Evolutionary conservation across 495 filamentous ascomycete species (phyloP).

Genomic region (Talaromyces trachyspermus): DNA sequence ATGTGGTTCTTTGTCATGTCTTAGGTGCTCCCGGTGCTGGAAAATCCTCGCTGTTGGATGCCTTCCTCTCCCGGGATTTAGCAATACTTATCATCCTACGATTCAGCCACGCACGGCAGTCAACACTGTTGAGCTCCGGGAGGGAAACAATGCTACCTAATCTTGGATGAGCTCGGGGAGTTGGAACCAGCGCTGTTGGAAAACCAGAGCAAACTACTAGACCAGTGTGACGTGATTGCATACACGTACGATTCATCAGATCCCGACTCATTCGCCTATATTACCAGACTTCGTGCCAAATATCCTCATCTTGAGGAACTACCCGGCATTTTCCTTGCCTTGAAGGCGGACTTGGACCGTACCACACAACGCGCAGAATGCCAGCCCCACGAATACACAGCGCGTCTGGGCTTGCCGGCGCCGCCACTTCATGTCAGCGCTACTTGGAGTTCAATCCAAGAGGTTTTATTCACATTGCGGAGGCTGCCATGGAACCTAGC

Average conservation of each 20-base stretch:
- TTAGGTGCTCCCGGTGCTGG: constrained; percentile 75
- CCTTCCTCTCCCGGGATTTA: constrained; percentile 87
- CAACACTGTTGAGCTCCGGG: constrained; percentile 95
- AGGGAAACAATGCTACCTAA: constrained; percentile 94
- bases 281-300: constrained; percentile 69
- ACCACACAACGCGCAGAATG: constrained; percentile 84
- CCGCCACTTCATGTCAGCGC: constrained; percentile 90
- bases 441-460: constrained; percentile 82
- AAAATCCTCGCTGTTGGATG: constrained; percentile 82
- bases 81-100: constrained; percentile 80
- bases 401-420: constrained; percentile 60
- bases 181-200: constrained; percentile 88
- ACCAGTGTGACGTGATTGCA: constrained; percentile 86
- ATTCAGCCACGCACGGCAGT: constrained; percentile 90
- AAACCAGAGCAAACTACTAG: constrained; percentile 83
- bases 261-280: constrained; percentile 87
- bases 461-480: constrained; percentile 87
- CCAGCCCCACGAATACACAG: constrained; percentile 90
- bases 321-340: constrained; percentile 80
- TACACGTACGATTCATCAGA: constrained; percentile 97
- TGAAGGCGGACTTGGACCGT: constrained; percentile 92
- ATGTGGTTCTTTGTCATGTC: constrained; percentile 95
- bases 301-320: constrained; percentile 79
- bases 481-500: constrained; percentile 83
- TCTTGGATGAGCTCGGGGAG: constrained; percentile 92